Evolutionary conservation across 2,329 filamentous ascomycete genomes (phyloP).

Genomic region (Hymenoscyphus linearis): DNA sequence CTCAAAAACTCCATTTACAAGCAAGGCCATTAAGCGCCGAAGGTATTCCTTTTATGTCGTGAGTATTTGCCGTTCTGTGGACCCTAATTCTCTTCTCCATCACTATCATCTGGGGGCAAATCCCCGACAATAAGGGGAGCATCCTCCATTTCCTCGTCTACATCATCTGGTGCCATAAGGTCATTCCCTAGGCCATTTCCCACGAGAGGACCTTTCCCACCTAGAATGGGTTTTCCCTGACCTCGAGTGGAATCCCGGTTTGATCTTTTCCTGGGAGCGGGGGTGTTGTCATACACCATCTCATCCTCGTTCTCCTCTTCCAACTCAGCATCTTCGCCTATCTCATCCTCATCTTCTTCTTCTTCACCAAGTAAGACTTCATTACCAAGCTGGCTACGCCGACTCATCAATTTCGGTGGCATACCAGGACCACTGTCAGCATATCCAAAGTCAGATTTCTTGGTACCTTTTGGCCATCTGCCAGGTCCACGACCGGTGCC

Average conservation of each 20-base stretch:
- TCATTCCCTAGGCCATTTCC: slow-evolving; percentile 20
- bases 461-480: slow-evolving; percentile 63
- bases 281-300: slow-evolving; percentile 27
- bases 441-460: slow-evolving; percentile 63
- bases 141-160: slow-evolving; percentile 34
- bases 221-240: slow-evolving; percentile 25
- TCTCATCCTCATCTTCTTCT: slow-evolving; percentile 19
- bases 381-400: slow-evolving; percentile 29
- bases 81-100: slow-evolving; percentile 24
- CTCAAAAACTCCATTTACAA: slow-evolving; percentile 1
- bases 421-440: slow-evolving; percentile 60
- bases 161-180: slow-evolving; percentile 12
- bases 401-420: slow-evolving; percentile 42
- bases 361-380: slow-evolving; percentile 31
- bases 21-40: background rate
- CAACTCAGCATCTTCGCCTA: slow-evolving; percentile 18
- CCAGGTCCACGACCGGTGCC: slow-evolving; percentile 61
- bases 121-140: slow-evolving; percentile 12
- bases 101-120: slow-evolving; percentile 23
- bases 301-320: slow-evolving; percentile 23
- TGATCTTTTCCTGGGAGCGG: slow-evolving; percentile 17
- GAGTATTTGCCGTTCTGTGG: background rate
- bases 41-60: slow-evolving; percentile 3
- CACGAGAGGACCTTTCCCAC: slow-evolving; percentile 12
- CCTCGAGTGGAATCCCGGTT: slow-evolving; percentile 18